Base-by-base conservation (phyloP, 495 filamentous ascomycete species). In the Staphylotrichum longicolle region DNA sequence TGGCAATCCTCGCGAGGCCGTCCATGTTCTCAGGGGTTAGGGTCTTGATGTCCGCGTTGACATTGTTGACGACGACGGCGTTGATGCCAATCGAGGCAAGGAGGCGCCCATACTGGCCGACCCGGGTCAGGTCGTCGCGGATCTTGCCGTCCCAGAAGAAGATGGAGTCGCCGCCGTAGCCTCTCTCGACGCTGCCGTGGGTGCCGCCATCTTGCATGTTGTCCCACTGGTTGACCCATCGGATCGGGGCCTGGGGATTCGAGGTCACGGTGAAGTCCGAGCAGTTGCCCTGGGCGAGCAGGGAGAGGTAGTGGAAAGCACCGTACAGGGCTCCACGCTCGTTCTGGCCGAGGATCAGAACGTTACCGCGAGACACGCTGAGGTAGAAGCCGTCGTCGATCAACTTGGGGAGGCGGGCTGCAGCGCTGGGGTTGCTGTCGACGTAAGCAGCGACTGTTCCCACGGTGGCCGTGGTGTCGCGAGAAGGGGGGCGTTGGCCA, bases 191-290 rank as follows among this genome's bases (percentile, higher is more conserved):
- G 58, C 77, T 85, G 30, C 87, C 88, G 39, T 88, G 58, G 12
- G 62, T 64, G 57, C 62, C 62, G 32, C 62, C 62, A 14, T 64
- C 57, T 34, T 63, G 83, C 71, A 88, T 75, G 62, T 91, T 89
- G 68, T 89, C 85, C 88, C 87, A 91, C 62, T 91, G 80, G 68
- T 90, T 89, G 2, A 85, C 79, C 86, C 86, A 89, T 62, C 88
- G 78, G 47, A 90, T 84, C 0, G 83, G 82, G 0, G 83, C 85
- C 40, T 78, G 75, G 0, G 88, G 86, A 61, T 82, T 89, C 4
- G 79, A 77, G 5, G 79, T 70, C 12, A 82, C 77, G 40, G 80
- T 70, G 35, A 83, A 79, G 15, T 79, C 68, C 4, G 82, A 79
- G 62, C 85, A 79, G 60, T 87, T 84, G 10, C 82, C 84, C 68